These are phyloP conservation scores for Pseudotsuga menziesii DNA, from an alignment of 75 land plant genomes.

Conservation along the genomic window DNA sequence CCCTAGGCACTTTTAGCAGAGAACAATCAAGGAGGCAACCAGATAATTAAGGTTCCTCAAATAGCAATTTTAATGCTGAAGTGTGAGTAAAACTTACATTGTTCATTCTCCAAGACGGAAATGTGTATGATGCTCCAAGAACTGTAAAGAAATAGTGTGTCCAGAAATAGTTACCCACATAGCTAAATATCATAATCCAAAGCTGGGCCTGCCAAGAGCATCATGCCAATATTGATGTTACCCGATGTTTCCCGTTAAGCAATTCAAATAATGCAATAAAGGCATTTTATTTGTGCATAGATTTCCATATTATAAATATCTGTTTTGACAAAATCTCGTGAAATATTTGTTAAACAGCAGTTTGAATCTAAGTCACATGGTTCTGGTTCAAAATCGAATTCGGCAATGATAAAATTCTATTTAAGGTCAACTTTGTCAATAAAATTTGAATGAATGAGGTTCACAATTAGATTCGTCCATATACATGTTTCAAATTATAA, in stretches of 20 bases:
- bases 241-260: background rate
- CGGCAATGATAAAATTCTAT: too few species aligned
- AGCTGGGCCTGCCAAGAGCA: constrained; percentile 66
- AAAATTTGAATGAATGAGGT: too few species aligned
- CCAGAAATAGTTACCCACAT: constrained; percentile 98
- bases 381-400: too few species aligned
- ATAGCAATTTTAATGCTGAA: background rate
- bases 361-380: too few species aligned
- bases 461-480: too few species aligned
- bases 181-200: constrained; percentile 91
- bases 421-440: too few species aligned
- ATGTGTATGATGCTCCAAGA: constrained; percentile 92
- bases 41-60: background rate
- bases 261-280: background rate
- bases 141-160: constrained; percentile 96
- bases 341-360: background rate
- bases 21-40: background rate
- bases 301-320: background rate
- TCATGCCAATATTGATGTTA: background rate
- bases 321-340: background rate
- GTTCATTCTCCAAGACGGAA: constrained; percentile 93
- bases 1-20: background rate
- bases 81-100: constrained; percentile 47
- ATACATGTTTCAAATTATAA: too few species aligned
- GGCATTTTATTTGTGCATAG: too few species aligned